These are phyloP conservation scores for Teratosphaeria nubilosa DNA, from an alignment of 2,329 filamentous ascomycete species.

Conservation along the genomic window DNA sequence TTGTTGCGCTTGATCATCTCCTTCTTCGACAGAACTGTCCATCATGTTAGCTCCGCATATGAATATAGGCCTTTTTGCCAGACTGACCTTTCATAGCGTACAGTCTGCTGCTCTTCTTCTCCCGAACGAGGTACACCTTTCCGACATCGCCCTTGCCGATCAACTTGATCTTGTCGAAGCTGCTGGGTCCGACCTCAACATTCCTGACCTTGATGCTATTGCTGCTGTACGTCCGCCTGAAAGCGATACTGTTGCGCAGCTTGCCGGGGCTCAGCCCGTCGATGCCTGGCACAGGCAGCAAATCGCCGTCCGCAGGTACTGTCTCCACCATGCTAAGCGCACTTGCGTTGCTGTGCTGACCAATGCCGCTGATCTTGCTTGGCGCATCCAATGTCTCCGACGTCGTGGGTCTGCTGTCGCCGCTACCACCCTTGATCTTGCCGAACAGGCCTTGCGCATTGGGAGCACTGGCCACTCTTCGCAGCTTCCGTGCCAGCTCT, in stretches of 20 bases:
- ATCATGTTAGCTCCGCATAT: neutral
- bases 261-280: conserved; percentile 58
- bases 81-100: conserved; percentile 93
- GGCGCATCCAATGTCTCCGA: conserved; percentile 81
- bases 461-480: conserved; percentile 88
- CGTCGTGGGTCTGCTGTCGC: conserved; percentile 61
- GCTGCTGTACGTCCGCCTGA: conserved; percentile 92
- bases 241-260: conserved; percentile 58
- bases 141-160: conserved; percentile 98
- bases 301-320: conserved; percentile 25
- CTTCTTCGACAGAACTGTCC: conserved; percentile 88
- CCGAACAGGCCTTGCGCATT: conserved; percentile 90
- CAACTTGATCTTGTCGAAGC: conserved; percentile 99
- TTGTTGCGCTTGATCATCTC: conserved; percentile 99
- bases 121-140: conserved; percentile 92
- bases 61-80: neutral
- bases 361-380: conserved; percentile 31
- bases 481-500: conserved; percentile 82
- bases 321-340: conserved; percentile 47
- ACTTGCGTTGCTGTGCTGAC: conserved; percentile 32
- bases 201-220: conserved; percentile 98
- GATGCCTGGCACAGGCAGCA: conserved; percentile 28
- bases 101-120: conserved; percentile 91
- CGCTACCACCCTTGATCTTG: conserved; percentile 27
- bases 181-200: conserved; percentile 88